These are phyloP conservation scores for Trichoderma hamatum DNA, from an alignment of 2,329 filamentous ascomycete genomes.

Conservation along the genomic window DNA sequence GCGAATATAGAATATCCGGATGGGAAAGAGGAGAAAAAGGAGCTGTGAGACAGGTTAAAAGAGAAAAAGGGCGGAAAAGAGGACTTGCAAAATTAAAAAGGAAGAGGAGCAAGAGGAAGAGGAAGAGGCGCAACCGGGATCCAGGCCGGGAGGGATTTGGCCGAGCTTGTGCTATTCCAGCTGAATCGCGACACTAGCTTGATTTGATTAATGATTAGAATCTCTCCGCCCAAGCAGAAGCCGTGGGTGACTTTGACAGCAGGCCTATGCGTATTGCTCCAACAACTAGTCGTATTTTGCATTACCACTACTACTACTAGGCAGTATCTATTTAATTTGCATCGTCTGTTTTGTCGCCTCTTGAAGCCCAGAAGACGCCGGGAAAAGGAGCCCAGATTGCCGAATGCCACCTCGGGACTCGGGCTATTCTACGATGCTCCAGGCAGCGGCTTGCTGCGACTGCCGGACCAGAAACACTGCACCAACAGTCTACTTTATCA, in stretches of 20 bases:
- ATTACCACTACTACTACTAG: neutral
- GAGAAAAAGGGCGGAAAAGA: too few species aligned
- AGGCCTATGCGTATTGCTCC: neutral
- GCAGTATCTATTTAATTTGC: neutral
- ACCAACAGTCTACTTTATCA: neutral
- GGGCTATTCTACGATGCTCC: neutral
- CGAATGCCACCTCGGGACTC: neutral
- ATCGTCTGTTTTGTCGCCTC: too few species aligned
- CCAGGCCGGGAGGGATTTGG: neutral
- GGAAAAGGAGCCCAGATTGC: neutral
- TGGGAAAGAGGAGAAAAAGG: too few species aligned
- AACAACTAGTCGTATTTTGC: neutral
- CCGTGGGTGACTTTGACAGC: neutral
- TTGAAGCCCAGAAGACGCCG: neutral
- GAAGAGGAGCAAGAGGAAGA: too few species aligned
- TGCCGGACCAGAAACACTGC: neutral
- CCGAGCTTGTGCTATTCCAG: neutral
- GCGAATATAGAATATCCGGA: too few species aligned
- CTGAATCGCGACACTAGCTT: neutral
- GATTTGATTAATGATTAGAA: conserved; percentile 2
- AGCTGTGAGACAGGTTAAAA: too few species aligned
- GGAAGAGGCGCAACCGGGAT: neutral
- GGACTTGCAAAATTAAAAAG: too few species aligned
- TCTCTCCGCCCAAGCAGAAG: neutral
- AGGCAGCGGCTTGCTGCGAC: neutral